Percentiles rank a stretch among this genome's conserved stretches.
Evolutionary conservation across 331 rosid genomes (phyloP).

Genomic region (Acacia concinna): DNA sequence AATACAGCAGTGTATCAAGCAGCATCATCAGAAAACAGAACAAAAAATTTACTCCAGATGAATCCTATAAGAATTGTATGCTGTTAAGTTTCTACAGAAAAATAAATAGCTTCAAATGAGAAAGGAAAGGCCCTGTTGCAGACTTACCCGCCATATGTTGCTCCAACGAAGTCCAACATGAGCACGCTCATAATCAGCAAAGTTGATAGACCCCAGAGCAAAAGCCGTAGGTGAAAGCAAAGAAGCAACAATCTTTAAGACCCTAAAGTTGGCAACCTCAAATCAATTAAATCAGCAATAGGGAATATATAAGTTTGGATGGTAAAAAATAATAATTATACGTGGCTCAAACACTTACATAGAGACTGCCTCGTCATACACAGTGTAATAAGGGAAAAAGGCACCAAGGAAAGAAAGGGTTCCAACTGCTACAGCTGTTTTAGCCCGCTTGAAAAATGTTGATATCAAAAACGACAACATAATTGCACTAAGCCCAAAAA

Average conservation of each 20-base stretch:
- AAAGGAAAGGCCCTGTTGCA: slow-evolving; percentile 17
- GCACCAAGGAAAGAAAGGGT: slow-evolving; percentile 85
- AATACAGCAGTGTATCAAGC: slow-evolving; percentile 76
- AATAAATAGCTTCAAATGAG: neutral
- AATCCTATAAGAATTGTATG: slow-evolving; percentile 58
- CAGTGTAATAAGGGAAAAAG: slow-evolving; percentile 91
- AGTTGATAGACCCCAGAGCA: slow-evolving; percentile 90
- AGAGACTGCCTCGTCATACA: slow-evolving; percentile 73
- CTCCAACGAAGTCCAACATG: slow-evolving; percentile 99
- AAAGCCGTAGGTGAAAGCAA: slow-evolving; percentile 95
- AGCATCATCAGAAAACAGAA: slow-evolving; percentile 90
- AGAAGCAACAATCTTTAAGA: slow-evolving; percentile 80
- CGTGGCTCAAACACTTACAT: slow-evolving; percentile 56
- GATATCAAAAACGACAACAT: slow-evolving; percentile 90
- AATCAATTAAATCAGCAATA: slow-evolving; percentile 27
- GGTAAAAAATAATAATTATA: slow-evolving; percentile 14
- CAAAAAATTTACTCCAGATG: slow-evolving; percentile 89
- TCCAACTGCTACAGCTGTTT: slow-evolving; percentile 99
- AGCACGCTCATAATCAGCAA: slow-evolving; percentile 98
- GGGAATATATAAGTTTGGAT: slow-evolving; percentile 15
- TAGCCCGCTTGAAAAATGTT: slow-evolving; percentile 84
- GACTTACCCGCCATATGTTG: slow-evolving; percentile 84
- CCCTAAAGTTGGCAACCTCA: slow-evolving; percentile 51
- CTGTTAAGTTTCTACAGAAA: neutral
- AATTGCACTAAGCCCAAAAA: slow-evolving; percentile 89